Evolutionary conservation across 139 green algal species (phyloP).

Genomic region (Auxenochlorella pyrenoidosa): DNA sequence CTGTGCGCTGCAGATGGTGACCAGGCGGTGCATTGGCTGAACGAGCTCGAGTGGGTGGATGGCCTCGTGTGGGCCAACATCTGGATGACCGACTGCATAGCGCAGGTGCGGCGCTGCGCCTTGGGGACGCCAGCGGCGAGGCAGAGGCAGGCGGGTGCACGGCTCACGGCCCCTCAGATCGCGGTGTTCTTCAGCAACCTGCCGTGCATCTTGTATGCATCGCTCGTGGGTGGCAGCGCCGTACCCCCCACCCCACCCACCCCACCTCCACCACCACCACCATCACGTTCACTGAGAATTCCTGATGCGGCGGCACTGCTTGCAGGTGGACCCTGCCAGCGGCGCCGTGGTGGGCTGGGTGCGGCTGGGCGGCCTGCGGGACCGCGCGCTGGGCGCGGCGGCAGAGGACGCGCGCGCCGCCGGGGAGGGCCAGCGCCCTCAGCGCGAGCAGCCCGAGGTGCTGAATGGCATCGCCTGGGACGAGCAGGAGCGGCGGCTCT

Average conservation of each 20-base stretch:
- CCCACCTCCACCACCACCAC: no score
- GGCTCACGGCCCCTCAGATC: no score
- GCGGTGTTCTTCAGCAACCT: no score
- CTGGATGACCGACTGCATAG: slow-evolving; percentile 89
- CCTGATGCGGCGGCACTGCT: no score
- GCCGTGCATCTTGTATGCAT: no score
- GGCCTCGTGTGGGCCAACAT: slow-evolving; percentile 88
- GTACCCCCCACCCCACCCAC: no score
- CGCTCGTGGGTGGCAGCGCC: no score
- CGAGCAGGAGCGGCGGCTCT: slow-evolving; percentile 64
- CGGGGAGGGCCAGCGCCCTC: neutral
- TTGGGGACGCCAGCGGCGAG: no score
- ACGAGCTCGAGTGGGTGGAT: slow-evolving; percentile 86
- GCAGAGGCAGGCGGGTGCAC: no score
- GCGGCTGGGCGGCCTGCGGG: slow-evolving; percentile 24
- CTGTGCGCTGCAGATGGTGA: slow-evolving; percentile 43
- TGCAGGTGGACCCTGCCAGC: slow-evolving; percentile 1
- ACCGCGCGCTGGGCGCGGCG: neutral
- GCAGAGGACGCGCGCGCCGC: neutral
- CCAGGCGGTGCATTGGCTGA: slow-evolving; percentile 34
- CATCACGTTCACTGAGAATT: no score
- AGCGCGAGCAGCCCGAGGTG: slow-evolving; percentile 65
- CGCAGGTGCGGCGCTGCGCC: slow-evolving; percentile 14
- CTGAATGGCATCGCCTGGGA: slow-evolving; percentile 94
- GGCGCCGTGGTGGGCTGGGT: slow-evolving; percentile 77